Evolutionary conservation across 2,329 filamentous ascomycete genomes (phyloP), one percentile per base, ranked within the genome.

Genomic region (Clarireedia paspali): DNA sequence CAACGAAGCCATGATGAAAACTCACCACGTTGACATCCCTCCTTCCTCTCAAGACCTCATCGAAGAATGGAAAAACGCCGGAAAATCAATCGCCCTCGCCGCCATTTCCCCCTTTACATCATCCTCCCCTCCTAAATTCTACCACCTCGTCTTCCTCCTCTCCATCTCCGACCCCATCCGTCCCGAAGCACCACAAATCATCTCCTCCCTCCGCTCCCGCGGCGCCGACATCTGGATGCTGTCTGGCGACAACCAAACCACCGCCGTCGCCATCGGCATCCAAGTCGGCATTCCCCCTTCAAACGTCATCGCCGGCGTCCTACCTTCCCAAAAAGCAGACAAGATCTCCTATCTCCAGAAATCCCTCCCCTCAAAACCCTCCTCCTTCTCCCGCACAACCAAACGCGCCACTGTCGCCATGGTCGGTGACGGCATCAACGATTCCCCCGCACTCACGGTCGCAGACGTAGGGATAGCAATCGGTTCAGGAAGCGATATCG

Each of bases 171-270:
- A 96, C 63, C 84, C 89, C 1, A 81, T 96, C 60, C 86, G 91
- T 2, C 79, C 82, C 0, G 89, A 95, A 70, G 84, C 90, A 0
- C 71, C 73, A 1, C 66, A 74, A 6, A 83, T 92, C 17, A 79
- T 95, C 57, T 70, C 73, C 6, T 77, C 83, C 1, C 80, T 96
- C 0, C 79, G 81, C 45, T 71, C 77, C 4, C 80, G 80, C 15
- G 83, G 86, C 20, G 84, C 88, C 47, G 81, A 84, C 34, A 87
- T 95, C 4, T 96, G 87, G 83, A 95, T 96, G 89, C 84, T 96
- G 39, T 95, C 90, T 0, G 91, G 91, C 30, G 91, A 96, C 74
- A 96, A 96, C 67, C 74, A 77, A n/a, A 84, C 76, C n/a, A 96
- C 91, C 0, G 91, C 91, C 2, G 76, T 79, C 20, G 89, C 90